Evolutionary conservation across 106 monocot genomes (phyloP).

Genomic region (Acorus gramineus): DNA sequence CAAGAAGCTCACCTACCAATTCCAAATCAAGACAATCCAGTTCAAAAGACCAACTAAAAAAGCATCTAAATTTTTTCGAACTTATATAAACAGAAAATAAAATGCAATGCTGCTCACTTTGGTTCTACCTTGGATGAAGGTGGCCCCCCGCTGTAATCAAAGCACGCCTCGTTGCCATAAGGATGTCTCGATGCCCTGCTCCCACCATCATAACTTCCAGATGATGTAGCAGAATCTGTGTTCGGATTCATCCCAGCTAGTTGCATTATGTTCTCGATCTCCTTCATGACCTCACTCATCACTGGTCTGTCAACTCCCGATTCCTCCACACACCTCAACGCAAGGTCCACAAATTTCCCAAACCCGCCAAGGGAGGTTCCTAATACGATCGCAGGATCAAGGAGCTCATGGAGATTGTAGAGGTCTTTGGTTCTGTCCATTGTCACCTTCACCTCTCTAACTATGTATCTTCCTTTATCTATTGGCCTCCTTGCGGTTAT

Average conservation of each 20-base stretch:
- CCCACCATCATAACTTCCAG: too few relatives aligned
- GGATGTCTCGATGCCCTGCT: too few relatives aligned
- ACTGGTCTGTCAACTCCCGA: conserved; percentile 4
- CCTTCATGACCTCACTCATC: conserved; percentile 16
- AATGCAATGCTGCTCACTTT: too few relatives aligned
- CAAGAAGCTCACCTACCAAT: too few relatives aligned
- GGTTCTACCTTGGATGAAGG: too few relatives aligned
- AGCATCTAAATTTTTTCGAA: too few relatives aligned
- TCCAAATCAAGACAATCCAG: too few relatives aligned
- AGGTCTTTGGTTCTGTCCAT: neutral
- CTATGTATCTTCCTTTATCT: conserved; percentile 8
- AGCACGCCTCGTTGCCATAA: too few relatives aligned
- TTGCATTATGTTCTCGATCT: conserved; percentile 12
- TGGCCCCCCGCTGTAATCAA: too few relatives aligned
- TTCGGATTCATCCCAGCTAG: neutral
- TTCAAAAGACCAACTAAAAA: too few relatives aligned
- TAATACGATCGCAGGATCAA: conserved; percentile 8
- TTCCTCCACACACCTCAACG: conserved; percentile 10
- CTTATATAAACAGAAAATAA: too few relatives aligned
- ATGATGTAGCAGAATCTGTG: conserved; percentile 6
- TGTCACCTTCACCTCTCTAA: conserved; percentile 6
- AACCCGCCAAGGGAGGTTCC: conserved; percentile 1
- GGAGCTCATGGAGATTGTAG: neutral
- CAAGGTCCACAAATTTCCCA: conserved; percentile 9
- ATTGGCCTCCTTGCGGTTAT: conserved; percentile 10